These are phyloP conservation scores for Leishmania guyanensis DNA, from an alignment of 208 protist genomes.

Conservation along the genomic window DNA sequence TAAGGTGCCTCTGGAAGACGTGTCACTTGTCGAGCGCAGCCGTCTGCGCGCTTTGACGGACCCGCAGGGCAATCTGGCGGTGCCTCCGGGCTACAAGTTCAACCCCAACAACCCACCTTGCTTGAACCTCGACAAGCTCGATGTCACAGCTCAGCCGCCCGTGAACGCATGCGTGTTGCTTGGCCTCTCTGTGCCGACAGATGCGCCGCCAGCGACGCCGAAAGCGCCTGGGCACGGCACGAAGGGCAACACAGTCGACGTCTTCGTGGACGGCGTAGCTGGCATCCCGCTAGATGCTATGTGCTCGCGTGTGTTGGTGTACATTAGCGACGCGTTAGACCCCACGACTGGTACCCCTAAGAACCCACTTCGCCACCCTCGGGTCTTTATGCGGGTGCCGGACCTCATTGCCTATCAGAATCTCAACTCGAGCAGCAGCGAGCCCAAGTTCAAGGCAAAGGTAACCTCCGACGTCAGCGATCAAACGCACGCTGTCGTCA, in stretches of 20 bases:
- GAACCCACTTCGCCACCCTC: slow-evolving; percentile 39
- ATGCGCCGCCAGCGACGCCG: slow-evolving; percentile 14
- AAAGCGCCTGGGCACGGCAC: slow-evolving; percentile 29
- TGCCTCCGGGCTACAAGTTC: slow-evolving; percentile 48
- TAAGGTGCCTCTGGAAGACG: slow-evolving; percentile 25
- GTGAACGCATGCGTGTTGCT: slow-evolving; percentile 40
- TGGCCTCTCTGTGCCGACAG: slow-evolving; percentile 34
- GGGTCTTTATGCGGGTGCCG: slow-evolving; percentile 57
- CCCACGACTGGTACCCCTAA: slow-evolving; percentile 21
- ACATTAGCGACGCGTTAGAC: slow-evolving; percentile 53
- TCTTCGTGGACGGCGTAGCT: slow-evolving; percentile 51
- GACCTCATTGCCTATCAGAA: slow-evolving; percentile 55
- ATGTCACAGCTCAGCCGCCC: slow-evolving; percentile 18
- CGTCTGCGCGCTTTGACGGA: slow-evolving; percentile 31
- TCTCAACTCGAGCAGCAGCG: slow-evolving; percentile 35
- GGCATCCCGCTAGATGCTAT: slow-evolving; percentile 58
- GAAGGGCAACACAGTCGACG: slow-evolving; percentile 32
- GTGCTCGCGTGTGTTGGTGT: slow-evolving; percentile 64
- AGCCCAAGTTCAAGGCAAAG: slow-evolving; percentile 46
- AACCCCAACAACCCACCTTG: slow-evolving; percentile 20
- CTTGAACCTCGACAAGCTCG: slow-evolving; percentile 34
- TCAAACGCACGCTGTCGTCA: slow-evolving; percentile 48
- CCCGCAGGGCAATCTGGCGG: slow-evolving; percentile 41
- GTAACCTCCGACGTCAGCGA: slow-evolving; percentile 22
- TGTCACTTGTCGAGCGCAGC: slow-evolving; percentile 16